Base-by-base conservation (phyloP, 2,329 filamentous ascomycete genomes). In the Phialophora chinensis region DNA sequence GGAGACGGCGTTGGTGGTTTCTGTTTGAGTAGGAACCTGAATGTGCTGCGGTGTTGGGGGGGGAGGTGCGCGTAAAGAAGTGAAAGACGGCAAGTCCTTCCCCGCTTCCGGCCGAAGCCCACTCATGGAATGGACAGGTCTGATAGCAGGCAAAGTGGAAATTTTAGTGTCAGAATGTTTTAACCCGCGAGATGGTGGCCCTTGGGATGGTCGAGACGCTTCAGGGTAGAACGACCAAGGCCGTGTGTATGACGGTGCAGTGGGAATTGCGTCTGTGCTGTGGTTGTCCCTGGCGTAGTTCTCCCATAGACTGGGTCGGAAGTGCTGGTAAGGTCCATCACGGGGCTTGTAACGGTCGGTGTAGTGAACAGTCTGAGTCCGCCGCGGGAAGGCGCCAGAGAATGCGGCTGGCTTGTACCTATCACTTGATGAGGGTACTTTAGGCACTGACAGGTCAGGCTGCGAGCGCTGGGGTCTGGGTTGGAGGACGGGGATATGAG, bases 341-440 rank as follows among this genome's bases (percentile, higher is more conserved):
- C 44, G 60, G 12, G 66, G 63, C n/a, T 56, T 61, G 62, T 65
- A 66, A 44, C 64, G 63, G 54, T 69, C 67, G 20, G 64, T 65
- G 38, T 64, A 57, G 53, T 69, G 60, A 47, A 69, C 63, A n/a
- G 67, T 69, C 3, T 49, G 64, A 33, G 57, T 64, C 17, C 67
- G 64, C 25, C 66, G 57, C 2, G 67, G 64, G 29, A 66, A 61
- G 5, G 33, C 14, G 14, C 4, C 54, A 44, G 66, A 31, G 52
- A 33, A 44, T 47, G 50, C 38, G 38, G 44, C n/a, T 4, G 25
- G 53, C 53, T 50, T 25, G 23, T 47, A 17, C 60, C n/a, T 27
- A 50, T 33, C 58, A 38, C 33, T 66, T 23, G 6, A 25, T 23
- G 55, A 44, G 56, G 11, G 58, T 53, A 14, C 53, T n/a, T 47